Conservation (phyloP, 75 land plant species). For the Adiantum capillusveneris region DNA sequence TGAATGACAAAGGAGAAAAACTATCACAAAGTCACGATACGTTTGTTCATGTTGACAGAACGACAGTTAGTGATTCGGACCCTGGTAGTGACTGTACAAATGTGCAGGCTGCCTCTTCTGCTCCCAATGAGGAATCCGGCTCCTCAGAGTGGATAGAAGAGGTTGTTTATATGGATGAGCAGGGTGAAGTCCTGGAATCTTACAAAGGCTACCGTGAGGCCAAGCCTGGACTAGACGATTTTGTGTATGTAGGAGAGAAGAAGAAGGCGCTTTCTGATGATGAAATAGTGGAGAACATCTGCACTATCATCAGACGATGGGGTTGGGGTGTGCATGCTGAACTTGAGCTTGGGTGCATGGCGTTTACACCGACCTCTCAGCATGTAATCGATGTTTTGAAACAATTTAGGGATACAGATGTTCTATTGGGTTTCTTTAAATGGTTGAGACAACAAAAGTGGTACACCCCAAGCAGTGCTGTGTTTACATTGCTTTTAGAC, state of each 20-base stretch:
- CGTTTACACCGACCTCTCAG: slow-evolving; percentile 33
- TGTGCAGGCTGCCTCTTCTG: background rate
- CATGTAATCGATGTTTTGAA: slow-evolving; percentile 38
- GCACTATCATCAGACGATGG: slow-evolving; percentile 53
- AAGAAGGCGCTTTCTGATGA: slow-evolving; percentile 44
- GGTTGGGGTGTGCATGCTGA: slow-evolving; percentile 74
- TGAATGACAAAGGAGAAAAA: too few species aligned
- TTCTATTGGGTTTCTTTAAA: slow-evolving; percentile 41
- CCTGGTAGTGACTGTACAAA: too few species aligned
- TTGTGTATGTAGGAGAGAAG: slow-evolving; percentile 50
- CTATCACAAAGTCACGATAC: too few species aligned
- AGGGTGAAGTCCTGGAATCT: slow-evolving; percentile 42
- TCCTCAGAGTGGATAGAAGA: slow-evolving; percentile 54
- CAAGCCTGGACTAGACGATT: slow-evolving; percentile 50
- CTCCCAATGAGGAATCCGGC: background rate
- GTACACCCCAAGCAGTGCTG: slow-evolving; percentile 39
- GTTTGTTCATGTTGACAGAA: too few species aligned
- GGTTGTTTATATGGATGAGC: slow-evolving; percentile 58
- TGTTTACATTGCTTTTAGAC: slow-evolving; percentile 44
- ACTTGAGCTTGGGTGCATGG: slow-evolving; percentile 49
- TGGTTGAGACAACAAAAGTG: slow-evolving; percentile 65
- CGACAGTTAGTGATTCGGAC: too few species aligned
- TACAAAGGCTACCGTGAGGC: slow-evolving; percentile 55
- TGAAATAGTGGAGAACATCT: slow-evolving; percentile 48
- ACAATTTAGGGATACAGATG: slow-evolving; percentile 32